Conservation (phyloP, 1,284 basidiomycete species). For the Cryptococcus sp. region DNA sequence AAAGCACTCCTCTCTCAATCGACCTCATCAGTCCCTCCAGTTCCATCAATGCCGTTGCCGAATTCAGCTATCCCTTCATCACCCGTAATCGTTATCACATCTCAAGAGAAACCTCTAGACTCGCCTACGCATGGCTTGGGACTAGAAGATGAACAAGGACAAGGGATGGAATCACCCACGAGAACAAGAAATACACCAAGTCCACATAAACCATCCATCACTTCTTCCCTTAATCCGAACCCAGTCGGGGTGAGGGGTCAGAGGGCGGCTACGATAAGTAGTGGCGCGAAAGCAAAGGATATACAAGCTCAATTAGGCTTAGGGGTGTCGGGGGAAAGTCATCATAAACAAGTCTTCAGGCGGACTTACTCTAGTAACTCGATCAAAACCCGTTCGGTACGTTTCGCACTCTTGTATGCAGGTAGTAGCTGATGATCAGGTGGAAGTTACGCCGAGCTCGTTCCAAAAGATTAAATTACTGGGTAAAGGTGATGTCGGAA, state of each 20-base stretch:
- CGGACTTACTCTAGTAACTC: constrained; percentile 96
- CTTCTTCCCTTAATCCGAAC: neutral
- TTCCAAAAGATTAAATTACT: constrained; percentile 94
- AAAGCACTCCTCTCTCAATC: constrained; percentile 71
- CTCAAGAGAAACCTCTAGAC: neutral
- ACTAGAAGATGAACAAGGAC: no score
- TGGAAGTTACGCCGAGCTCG: constrained; percentile 83
- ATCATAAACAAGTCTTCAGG: constrained; percentile 68
- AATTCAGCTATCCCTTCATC: constrained; percentile 15
- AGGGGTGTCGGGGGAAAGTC: constrained; percentile 6
- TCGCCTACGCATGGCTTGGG: no score
- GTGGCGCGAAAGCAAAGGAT: constrained; percentile 8
- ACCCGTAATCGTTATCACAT: constrained; percentile 11
- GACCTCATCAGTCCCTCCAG: constrained; percentile 23
- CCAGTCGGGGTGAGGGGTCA: neutral
- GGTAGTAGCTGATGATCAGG: constrained; percentile 50
- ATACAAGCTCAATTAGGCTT: constrained; percentile 21
- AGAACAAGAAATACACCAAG: constrained; percentile 1
- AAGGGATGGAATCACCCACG: neutral
- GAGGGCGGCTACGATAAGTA: neutral
- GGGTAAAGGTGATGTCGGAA: constrained; percentile 92
- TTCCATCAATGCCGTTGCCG: constrained; percentile 33
- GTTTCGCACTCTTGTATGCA: constrained; percentile 27
- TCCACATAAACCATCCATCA: neutral
- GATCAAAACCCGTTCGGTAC: constrained; percentile 85